Conservation (phyloP, 371 early-diverging fungal species). For the Gilbertella persicaria region DNA sequence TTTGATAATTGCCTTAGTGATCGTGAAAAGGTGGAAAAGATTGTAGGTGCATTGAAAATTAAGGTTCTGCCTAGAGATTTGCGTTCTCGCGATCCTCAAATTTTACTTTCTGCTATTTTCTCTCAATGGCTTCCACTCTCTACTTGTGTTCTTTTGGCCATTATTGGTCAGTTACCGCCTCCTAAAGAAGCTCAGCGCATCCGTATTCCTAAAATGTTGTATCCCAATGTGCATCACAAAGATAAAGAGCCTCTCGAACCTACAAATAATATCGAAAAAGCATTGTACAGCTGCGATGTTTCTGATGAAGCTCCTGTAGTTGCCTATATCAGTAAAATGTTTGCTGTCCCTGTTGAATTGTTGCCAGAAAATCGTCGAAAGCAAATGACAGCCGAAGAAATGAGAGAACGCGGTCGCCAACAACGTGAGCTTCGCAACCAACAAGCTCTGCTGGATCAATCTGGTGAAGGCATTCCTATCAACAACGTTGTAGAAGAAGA, state of each 20-base stretch:
- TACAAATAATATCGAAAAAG: conserved; percentile 59
- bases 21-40: conserved; percentile 88
- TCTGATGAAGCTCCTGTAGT: conserved; percentile 63
- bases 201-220: conserved; percentile 80
- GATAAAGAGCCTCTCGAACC: conserved; percentile 45
- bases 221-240: conserved; percentile 53
- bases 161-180: conserved; percentile 88
- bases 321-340: conserved; percentile 93
- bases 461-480: conserved; percentile 42
- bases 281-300: conserved; percentile 61
- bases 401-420: conserved; percentile 77
- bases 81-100: conserved; percentile 81
- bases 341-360: conserved; percentile 74
- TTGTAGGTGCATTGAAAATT: conserved; percentile 81
- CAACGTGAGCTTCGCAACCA: conserved; percentile 46
- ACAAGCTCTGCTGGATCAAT: conserved; percentile 26
- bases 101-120: conserved; percentile 77
- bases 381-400: conserved; percentile 85
- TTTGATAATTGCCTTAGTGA: conserved; percentile 46
- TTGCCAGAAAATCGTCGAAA: conserved; percentile 76
- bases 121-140: conserved; percentile 84
- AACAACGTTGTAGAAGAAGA: conserved; percentile 23
- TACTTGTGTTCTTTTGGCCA: conserved; percentile 72
- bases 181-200: conserved; percentile 82
- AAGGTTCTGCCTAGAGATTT: conserved; percentile 90